Conservation (phyloP, 2,329 filamentous ascomycete species). For the Ophiocordyceps unilateralis region DNA sequence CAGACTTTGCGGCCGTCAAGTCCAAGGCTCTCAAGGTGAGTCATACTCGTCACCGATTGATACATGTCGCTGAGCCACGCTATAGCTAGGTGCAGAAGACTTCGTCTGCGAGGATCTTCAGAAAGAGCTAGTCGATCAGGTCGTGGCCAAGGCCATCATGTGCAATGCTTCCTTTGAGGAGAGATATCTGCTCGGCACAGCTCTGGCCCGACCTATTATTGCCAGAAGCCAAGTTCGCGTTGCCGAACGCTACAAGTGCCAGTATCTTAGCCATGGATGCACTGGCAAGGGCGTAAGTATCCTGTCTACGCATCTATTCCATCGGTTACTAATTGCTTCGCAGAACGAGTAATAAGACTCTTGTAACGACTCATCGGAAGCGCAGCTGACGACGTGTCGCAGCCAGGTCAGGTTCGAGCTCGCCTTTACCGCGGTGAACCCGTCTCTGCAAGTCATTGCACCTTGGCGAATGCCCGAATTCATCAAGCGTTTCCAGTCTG, state of each 20-base stretch:
- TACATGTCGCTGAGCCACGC: background rate
- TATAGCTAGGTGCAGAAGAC: background rate
- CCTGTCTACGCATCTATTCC: background rate
- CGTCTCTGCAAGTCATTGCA: slow-evolving; percentile 49
- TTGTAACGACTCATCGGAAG: background rate
- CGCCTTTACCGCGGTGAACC: slow-evolving; percentile 26
- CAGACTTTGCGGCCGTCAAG: background rate
- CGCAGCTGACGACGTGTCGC: background rate
- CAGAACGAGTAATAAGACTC: background rate
- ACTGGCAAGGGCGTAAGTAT: slow-evolving; percentile 35
- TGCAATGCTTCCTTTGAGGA: slow-evolving; percentile 45
- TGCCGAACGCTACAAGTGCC: slow-evolving; percentile 20
- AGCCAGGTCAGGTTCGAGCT: slow-evolving; percentile 11
- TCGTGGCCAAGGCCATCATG: background rate
- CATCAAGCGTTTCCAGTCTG: slow-evolving; percentile 3
- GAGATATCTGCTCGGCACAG: slow-evolving; percentile 27
- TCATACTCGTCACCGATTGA: background rate
- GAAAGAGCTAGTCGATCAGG: background rate
- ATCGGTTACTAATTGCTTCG: background rate
- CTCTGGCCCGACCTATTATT: slow-evolving; percentile 48
- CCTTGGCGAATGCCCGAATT: slow-evolving; percentile 49
- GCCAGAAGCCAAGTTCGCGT: slow-evolving; percentile 29
- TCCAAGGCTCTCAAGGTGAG: background rate
- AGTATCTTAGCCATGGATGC: slow-evolving; percentile 31
- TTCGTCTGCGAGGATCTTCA: background rate